These are phyloP conservation scores for Jaapia argillacea DNA, from an alignment of 768 basidiomycete species.

Conservation along the genomic window DNA sequence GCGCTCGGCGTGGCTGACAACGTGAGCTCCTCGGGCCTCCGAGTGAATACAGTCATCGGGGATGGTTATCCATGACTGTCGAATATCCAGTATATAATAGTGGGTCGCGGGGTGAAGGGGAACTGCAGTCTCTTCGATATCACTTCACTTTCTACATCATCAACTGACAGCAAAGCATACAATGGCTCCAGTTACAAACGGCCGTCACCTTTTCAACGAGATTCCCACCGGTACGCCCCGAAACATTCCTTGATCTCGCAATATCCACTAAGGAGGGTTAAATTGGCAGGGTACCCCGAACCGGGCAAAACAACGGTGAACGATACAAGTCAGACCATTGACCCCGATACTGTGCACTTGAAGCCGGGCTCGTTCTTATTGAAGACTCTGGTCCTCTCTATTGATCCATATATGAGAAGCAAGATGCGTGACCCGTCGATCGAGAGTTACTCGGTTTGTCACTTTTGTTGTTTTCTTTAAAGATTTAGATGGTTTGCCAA, in stretches of 20 bases:
- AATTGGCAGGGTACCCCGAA: conserved; percentile 5
- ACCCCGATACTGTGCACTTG: conserved; percentile 5
- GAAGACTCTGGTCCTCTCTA: conserved; percentile 19
- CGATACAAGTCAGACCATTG: conserved; percentile 6
- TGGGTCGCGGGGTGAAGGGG: too few relatives aligned
- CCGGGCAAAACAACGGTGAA: conserved; percentile 5
- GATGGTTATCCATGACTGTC: too few relatives aligned
- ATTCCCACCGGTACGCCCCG: conserved; percentile 13
- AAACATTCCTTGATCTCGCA: neutral
- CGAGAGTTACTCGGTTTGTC: neutral
- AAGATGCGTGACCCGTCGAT: conserved; percentile 11
- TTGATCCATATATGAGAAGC: conserved; percentile 31
- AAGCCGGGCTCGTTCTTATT: conserved; percentile 6
- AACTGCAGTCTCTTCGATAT: too few relatives aligned
- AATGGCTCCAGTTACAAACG: conserved; percentile 19
- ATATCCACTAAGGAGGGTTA: neutral
- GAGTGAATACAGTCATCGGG: too few relatives aligned
- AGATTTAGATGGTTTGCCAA: neutral
- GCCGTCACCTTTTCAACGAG: conserved; percentile 17
- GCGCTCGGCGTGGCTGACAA: too few relatives aligned
- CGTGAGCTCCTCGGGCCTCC: too few relatives aligned
- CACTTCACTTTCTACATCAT: too few relatives aligned
- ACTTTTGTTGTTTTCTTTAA: neutral
- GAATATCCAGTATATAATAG: too few relatives aligned
- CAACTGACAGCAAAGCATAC: too few relatives aligned